Base-by-base conservation (phyloP, 169 alveolate genomes). In the Cryptosporidium sp. region DNA sequence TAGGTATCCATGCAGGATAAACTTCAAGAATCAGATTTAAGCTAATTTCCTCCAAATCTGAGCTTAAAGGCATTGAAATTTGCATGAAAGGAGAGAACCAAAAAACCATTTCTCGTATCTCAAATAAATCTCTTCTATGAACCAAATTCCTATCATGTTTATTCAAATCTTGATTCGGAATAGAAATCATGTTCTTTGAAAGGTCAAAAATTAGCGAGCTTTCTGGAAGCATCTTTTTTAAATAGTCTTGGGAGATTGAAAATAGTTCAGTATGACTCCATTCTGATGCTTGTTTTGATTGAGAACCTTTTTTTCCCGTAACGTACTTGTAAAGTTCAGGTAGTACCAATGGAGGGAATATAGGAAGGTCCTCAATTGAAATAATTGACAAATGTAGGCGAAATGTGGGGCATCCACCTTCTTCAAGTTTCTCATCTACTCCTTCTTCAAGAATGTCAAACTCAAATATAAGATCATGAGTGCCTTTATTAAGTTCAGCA, bases 21-120 rank as follows among this genome's bases (percentile, higher is more conserved):
- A 65, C 14, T 31, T 21, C 48, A 2, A 80, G 65, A 21, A n/a
- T 18, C 12, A 80, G 45, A 18, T 26, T 31, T 10, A 80, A 31
- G 23, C 44, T 42, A 42, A 48, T 48, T 26, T 80, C 75, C 52
- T 80, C 89, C 33, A 60, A 16, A 35, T 80, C 75, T 26, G 48
- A 45, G 33, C 42, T 67, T 31, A 80, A 12, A n/a, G 89, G 89
- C 3, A 80, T 21, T 7, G 75, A 26, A 18, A 80, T 48, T n/a
- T 61, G 52, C 89, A 80, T 80, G 14, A 80, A 61, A 5, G 89
- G 89, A 5, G 89, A 80, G 65, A 61, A 80, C 89, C 89, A 80
- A 62, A 80, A 80, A 5, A 29, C 35, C 16, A 80, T 62, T 61
- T 61, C 75, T 14, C 39, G 26, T 14, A 80, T 44, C 18, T 80